Base-by-base conservation (phyloP, 768 basidiomycete species). In the Pulveroboletus sp. region DNA sequence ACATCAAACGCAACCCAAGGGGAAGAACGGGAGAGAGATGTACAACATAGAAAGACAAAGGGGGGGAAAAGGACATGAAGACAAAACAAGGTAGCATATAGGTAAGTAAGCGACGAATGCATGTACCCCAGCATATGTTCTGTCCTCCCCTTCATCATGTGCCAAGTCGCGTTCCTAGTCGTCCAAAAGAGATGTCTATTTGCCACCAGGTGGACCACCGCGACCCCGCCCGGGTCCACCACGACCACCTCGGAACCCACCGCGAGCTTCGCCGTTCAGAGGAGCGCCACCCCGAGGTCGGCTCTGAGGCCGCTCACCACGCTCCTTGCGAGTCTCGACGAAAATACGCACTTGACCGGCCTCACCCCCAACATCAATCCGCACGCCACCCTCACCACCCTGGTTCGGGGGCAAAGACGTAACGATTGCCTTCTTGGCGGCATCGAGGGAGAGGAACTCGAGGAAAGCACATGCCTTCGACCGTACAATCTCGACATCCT, bases 391-490 rank as follows among this genome's bases (percentile, higher is more conserved):
- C 55, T 94, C 91, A 33, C 93, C 94, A 51, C 93, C 93, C 56
- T 84, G 82, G 36, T 61, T 52, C 28, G 71, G 65, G 2, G 83
- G 78, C 43, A 96, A 67, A 32, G 82, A 86, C 3, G 86, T 77
- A 26, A 79, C 71, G 63, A 99, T 95, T 3, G 95, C 95, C 39
- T 83, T 80, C 59, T 82, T 78, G n/a, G 95, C 95, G 33, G 81
- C 71, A 2, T 94, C 93, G 50, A 94, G 67, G 1, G 72, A 71
- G 21, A 63, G 66, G 73, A 94, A 98, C 69, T 97, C 95, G 61
- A 96, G 75, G 80, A 98, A 97, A 0, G 93, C 94, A 63, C 94
- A 97, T 0, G 89, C 91, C 68, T 90, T 95, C 63, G 62, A 66
- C 55, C 87, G 88, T 37, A 95, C 85, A 56, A 96, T 84, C 69